phyloP scores from a whole-genome alignment of 208 protist genomes.

The Leishmania braziliensis region DNA sequence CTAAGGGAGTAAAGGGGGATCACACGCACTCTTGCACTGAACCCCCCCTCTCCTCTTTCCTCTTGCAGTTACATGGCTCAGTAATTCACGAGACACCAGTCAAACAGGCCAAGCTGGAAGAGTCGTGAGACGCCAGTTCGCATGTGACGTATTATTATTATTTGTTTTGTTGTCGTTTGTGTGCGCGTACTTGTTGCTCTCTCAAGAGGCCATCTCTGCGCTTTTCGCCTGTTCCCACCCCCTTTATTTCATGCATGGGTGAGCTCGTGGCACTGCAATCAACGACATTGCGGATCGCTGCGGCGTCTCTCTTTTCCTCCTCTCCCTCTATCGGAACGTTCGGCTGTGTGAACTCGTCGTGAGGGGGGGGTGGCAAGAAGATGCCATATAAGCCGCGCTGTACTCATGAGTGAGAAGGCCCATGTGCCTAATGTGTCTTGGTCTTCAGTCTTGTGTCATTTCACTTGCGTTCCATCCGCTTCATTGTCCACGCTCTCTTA shows the following conservation, averaged over 20 bases:
- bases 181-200: not conserved
- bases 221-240: not conserved
- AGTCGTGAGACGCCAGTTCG: not conserved
- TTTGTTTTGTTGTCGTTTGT: not conserved
- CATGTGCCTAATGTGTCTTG: slow-evolving; percentile 6
- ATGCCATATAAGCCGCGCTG: not conserved
- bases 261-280: not conserved
- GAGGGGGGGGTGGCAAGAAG: not conserved
- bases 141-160: not conserved
- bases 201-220: not conserved
- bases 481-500: not conserved
- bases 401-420: not conserved
- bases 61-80: not conserved
- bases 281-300: not conserved
- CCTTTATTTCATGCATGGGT: not conserved
- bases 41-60: not conserved
- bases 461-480: not conserved
- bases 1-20: not conserved
- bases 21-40: not conserved
- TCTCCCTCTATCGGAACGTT: not conserved
- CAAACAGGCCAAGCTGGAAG: not conserved
- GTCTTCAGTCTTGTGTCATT: not conserved
- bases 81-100: not conserved
- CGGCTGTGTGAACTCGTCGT: not conserved
- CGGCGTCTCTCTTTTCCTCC: not conserved